Base-by-base conservation (phyloP, 331 rosid species). In the Spiraea crenata region DNA sequence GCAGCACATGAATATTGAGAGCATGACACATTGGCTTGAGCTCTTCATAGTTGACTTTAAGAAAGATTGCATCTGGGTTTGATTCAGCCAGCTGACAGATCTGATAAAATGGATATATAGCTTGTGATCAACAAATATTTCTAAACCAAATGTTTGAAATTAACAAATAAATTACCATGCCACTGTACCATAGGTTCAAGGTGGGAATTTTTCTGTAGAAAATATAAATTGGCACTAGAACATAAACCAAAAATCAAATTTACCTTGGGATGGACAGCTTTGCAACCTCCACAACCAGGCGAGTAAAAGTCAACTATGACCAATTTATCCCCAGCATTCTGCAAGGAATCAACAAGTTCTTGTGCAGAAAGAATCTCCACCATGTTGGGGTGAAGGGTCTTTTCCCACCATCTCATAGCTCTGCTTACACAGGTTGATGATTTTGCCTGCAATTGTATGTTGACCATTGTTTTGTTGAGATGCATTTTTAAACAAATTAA, bases 231-330 rank as follows among this genome's bases (percentile, higher is more conserved):
- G 48, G 48, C 35, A 14, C 61, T 5, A 57, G 16, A 15, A 7
- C 25, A 57, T 54, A 6, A 34, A 15, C 49, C 13, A 46, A 15
- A 45, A 46, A 40, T 54, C n/a, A 37, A 48, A 0, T 9, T 19
- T 76, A 86, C 96, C 92, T 89, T 89, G 34, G 98, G 96, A 77
- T 92, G 90, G 25, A 92, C 90, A 63, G 93, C 77, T 76, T 73
- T 92, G 86, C 96, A 89, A 39, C 96, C 98, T 57, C 98, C 98
- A 81, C 98, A 92, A 58, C 88, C 91, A 69, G 96, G 92, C 37
- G 95, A 92, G 76, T 86, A 88, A 67, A 92, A 90, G 47, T 88
- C 85, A 55, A 90, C 81, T 17, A 92, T 83, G 57, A 85, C 96
- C 82, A 92, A 79, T 58, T 89, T 80, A 74, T 88, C 95, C 40